Percentiles rank a stretch among this genome's conserved stretches.
Evolutionary conservation across 2,329 filamentous ascomycete genomes (phyloP).

Genomic region (Neopestalotiopsis clavispora): DNA sequence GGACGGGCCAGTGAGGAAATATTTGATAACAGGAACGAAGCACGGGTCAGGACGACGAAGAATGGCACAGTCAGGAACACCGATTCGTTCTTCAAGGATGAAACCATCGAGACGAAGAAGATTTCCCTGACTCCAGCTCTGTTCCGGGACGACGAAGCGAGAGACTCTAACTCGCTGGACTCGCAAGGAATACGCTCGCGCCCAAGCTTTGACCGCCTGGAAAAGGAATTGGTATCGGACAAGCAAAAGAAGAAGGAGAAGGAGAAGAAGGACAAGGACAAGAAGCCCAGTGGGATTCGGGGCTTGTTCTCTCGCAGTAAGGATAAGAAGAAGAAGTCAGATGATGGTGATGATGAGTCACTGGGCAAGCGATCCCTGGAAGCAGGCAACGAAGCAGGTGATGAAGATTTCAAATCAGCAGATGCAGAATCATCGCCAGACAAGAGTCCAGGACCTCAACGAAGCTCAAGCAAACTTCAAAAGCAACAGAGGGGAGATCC

Average conservation of each 20-base stretch:
- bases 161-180: slow-evolving; percentile 42
- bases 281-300: slow-evolving; percentile 52
- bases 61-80: slow-evolving; percentile 90
- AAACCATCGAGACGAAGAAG: slow-evolving; percentile 93
- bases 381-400: slow-evolving; percentile 40
- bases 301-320: slow-evolving; percentile 61
- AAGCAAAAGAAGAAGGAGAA: slow-evolving; percentile 69
- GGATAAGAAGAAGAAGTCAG: slow-evolving; percentile 63
- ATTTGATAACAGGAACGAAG: slow-evolving; percentile 58
- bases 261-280: slow-evolving; percentile 52
- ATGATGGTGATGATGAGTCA: slow-evolving; percentile 64
- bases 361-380: slow-evolving; percentile 69
- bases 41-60: slow-evolving; percentile 67
- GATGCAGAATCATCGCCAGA: slow-evolving; percentile 54
- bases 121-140: slow-evolving; percentile 95
- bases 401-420: slow-evolving; percentile 48
- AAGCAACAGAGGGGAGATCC: slow-evolving; percentile 63
- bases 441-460: slow-evolving; percentile 49
- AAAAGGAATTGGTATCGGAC: slow-evolving; percentile 50
- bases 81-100: slow-evolving; percentile 97
- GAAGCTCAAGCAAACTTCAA: slow-evolving; percentile 71
- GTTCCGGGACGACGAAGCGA: slow-evolving; percentile 71
- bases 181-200: slow-evolving; percentile 54
- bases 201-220: slow-evolving; percentile 72
- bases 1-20: slow-evolving; percentile 69